Conservation (phyloP, 805 yeast species). For the Cyberlindnera mrakii region DNA sequence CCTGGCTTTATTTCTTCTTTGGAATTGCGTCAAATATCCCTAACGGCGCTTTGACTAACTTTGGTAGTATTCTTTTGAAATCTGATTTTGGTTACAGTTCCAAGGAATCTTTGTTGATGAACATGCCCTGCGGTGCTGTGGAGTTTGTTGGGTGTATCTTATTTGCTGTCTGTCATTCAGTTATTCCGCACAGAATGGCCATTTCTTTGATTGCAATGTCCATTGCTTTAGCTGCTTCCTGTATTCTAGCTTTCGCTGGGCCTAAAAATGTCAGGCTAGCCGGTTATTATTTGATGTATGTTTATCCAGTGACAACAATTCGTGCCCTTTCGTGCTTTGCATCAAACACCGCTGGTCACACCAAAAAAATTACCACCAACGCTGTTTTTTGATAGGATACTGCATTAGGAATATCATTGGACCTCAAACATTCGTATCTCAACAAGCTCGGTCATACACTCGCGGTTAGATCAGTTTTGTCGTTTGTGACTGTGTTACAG, state of each 20-base stretch:
- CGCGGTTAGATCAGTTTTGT: constrained; percentile 7
- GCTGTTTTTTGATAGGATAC: constrained; percentile 14
- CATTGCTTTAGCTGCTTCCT: constrained; percentile 3
- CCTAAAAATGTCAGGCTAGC: constrained; percentile 23
- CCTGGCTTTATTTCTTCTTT: constrained; percentile 40
- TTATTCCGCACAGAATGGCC: too few species aligned
- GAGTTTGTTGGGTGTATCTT: constrained; percentile 3
- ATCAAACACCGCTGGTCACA: constrained; percentile 19
- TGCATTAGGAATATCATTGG: constrained; percentile 41
- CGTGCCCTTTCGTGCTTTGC: constrained; percentile 9
- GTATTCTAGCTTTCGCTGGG: constrained; percentile 32
- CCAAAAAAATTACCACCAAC: constrained; percentile 11
- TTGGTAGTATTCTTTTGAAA: constrained; percentile 12
- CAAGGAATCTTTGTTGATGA: constrained; percentile 27
- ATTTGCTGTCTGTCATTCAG: too few species aligned
- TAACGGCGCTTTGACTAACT: constrained; percentile 40
- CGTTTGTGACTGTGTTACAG: constrained; percentile 2
- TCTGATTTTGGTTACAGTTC: constrained; percentile 22
- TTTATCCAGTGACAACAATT: background rate
- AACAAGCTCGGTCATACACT: constrained; percentile 51
- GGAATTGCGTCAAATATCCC: constrained; percentile 38
- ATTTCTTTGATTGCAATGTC: background rate
- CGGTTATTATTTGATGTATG: constrained; percentile 24
- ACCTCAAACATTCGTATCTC: constrained; percentile 62
- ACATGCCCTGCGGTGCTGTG: constrained; percentile 22